phyloP scores from a whole-genome alignment of 805 yeast species.

The Metschnikowia arizonensis region DNA sequence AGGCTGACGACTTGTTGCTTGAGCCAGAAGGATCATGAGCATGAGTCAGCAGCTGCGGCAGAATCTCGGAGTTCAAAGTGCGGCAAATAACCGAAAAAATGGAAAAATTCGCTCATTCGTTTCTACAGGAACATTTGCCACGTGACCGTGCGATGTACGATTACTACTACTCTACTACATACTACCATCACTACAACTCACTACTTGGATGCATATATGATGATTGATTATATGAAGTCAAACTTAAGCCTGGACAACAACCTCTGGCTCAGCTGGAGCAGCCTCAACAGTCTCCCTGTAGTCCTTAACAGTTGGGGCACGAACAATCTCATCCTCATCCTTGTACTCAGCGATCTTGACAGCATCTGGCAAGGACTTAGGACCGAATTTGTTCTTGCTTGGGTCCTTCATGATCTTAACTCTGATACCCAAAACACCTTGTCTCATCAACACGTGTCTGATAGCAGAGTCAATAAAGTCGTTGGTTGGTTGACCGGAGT shows the following conservation, averaged over 20 bases:
- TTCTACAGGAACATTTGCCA: background rate
- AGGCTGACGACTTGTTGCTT: no score
- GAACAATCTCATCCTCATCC: constrained; percentile 75
- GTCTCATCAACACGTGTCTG: constrained; percentile 99
- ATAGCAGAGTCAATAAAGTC: constrained; percentile 98
- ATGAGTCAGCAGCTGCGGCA: background rate
- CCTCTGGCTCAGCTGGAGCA: constrained; percentile 17
- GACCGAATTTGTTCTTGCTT: constrained; percentile 68
- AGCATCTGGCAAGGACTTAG: constrained; percentile 91
- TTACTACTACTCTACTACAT: no score
- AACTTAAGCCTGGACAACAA: constrained; percentile 15
- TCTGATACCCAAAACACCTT: constrained; percentile 99
- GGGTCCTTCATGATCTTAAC: constrained; percentile 99
- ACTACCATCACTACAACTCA: background rate
- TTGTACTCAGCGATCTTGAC: constrained; percentile 91
- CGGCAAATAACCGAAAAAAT: background rate
- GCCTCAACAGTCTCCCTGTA: constrained; percentile 47
- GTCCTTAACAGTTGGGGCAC: constrained; percentile 78
- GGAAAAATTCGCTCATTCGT: background rate
- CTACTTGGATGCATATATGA: background rate
- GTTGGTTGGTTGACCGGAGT: constrained; percentile 99
- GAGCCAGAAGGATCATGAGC: background rate
- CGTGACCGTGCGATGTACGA: background rate
- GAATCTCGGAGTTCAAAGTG: background rate
- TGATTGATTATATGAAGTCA: background rate